Percentiles rank a stretch among this genome's conserved stretches.
phyloP scores from a whole-genome alignment of 2,329 filamentous ascomycete genomes.

The Hawksworthiomyces lignivorus region DNA sequence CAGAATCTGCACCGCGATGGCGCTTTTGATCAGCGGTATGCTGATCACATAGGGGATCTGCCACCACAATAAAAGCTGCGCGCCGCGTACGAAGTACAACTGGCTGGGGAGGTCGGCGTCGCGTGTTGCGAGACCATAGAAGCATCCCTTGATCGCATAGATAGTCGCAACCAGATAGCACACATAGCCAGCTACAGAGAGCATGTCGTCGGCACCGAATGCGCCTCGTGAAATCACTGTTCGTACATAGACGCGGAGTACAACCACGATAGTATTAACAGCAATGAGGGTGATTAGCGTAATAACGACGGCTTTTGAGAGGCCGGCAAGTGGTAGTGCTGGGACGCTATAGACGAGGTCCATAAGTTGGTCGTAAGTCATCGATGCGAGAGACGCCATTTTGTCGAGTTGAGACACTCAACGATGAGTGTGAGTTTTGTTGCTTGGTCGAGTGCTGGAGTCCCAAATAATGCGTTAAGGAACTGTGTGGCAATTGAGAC shows the following conservation, averaged over 20 bases:
- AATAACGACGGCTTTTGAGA: constrained; percentile 3
- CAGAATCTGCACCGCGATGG: constrained; percentile 13
- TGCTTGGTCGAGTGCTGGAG: too few relatives aligned
- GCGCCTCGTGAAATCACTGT: neutral
- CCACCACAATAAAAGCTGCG: constrained; percentile 13
- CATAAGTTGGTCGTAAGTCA: constrained; percentile 9
- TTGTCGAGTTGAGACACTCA: too few relatives aligned
- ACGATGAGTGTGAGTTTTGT: too few relatives aligned
- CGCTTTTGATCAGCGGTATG: constrained; percentile 15
- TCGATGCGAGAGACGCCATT: neutral
- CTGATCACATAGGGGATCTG: constrained; percentile 14
- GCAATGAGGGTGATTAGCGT: neutral
- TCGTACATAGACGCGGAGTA: constrained; percentile 5
- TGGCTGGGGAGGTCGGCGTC: constrained; percentile 6
- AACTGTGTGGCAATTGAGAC: too few relatives aligned
- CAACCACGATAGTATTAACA: constrained; percentile 6
- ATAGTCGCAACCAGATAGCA: constrained; percentile 5
- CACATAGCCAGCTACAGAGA: constrained; percentile 3
- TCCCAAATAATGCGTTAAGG: too few relatives aligned
- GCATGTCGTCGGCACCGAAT: constrained; percentile 8
- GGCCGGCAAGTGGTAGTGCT: constrained; percentile 6
- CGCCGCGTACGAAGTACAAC: constrained; percentile 8
- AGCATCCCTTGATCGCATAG: constrained; percentile 6
- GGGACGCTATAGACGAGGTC: constrained; percentile 8
- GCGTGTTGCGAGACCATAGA: constrained; percentile 11